Evolutionary conservation across 2,329 filamentous ascomycete species (phyloP).

Genomic region (Pestalotiopsis sp.): DNA sequence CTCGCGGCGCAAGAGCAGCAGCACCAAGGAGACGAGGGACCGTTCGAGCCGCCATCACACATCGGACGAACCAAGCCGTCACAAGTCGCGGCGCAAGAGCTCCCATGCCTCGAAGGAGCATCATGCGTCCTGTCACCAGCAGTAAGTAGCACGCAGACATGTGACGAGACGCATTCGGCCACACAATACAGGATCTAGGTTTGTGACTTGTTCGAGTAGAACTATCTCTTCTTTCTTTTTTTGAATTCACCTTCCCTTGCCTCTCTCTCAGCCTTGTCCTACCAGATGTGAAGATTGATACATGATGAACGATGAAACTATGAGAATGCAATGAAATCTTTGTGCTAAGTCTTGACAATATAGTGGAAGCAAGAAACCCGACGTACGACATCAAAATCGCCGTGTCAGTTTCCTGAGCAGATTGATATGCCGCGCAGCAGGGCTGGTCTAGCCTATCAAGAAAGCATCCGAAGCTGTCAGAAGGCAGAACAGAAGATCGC

Average conservation of each 20-base stretch:
- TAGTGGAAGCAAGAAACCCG: no score
- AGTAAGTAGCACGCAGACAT: neutral
- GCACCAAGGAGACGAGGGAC: neutral
- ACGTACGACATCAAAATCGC: no score
- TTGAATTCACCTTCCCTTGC: no score
- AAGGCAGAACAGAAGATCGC: neutral
- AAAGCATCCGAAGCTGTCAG: neutral
- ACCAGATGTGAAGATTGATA: neutral
- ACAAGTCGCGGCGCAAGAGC: neutral
- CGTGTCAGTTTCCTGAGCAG: no score
- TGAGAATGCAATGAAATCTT: no score
- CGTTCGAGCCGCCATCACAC: neutral
- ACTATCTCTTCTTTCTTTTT: neutral
- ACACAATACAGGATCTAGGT: neutral
- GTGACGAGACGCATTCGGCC: neutral
- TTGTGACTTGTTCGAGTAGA: neutral
- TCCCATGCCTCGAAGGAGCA: neutral
- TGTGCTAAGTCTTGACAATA: no score
- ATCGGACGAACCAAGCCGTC: neutral
- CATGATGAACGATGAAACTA: neutral
- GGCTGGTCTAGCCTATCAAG: neutral
- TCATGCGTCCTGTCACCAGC: neutral
- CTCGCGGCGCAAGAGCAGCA: neutral
- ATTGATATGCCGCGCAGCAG: no score
- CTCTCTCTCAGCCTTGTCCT: neutral